phyloP scores from a whole-genome alignment of 768 basidiomycete species.

The Kwoniella heveanensis region DNA sequence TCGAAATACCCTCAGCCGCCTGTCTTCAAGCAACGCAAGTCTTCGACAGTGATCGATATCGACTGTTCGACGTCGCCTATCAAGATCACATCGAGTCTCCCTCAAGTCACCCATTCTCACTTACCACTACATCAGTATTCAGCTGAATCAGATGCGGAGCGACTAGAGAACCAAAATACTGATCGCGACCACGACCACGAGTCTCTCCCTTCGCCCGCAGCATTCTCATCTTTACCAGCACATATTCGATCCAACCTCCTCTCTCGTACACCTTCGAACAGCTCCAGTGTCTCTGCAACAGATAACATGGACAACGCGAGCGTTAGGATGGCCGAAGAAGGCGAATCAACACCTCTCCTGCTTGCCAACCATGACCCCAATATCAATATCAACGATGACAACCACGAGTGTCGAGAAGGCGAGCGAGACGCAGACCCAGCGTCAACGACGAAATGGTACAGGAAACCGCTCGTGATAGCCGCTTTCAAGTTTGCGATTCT shows the following conservation, averaged over 20 bases:
- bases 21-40: conserved; percentile 22
- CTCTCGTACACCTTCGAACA: background rate
- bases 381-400: background rate
- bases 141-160: background rate
- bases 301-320: conserved; percentile 2
- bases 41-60: conserved; percentile 20
- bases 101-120: background rate
- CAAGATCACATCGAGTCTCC: background rate
- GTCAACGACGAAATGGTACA: conserved; percentile 46
- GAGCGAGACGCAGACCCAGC: conserved; percentile 4
- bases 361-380: background rate
- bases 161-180: background rate
- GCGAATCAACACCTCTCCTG: conserved; percentile 35
- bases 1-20: conserved; percentile 22
- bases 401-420: background rate
- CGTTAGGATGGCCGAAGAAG: conserved; percentile 33
- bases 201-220: background rate
- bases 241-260: conserved; percentile 3
- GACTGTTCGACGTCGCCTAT: background rate
- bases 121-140: background rate
- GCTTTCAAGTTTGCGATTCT: conserved; percentile 80
- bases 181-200: background rate
- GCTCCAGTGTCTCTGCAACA: conserved; percentile 6
- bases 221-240: background rate
- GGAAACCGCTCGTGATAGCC: conserved; percentile 70